A percentile compares a stretch with the other conserved stretches of the same genome.
Conservation (phyloP, 257 asterid genomes). For the Fraxinus cuspidata region DNA sequence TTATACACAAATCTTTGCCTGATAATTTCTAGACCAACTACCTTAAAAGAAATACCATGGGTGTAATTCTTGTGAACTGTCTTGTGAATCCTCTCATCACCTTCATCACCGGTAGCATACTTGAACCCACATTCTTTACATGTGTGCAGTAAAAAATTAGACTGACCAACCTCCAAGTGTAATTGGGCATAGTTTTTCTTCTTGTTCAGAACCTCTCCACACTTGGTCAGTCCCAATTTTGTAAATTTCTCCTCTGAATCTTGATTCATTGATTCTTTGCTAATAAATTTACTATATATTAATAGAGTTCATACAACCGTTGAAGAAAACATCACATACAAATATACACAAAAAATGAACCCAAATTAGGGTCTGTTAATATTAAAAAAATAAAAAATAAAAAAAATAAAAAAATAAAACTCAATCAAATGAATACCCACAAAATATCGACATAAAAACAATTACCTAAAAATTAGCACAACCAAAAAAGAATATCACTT, state of each 20-base stretch:
- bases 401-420: too few relatives aligned
- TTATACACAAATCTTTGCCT: neutral
- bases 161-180: constrained; percentile 74
- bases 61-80: constrained; percentile 77
- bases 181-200: constrained; percentile 73
- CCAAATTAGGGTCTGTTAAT: neutral
- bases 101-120: constrained; percentile 69
- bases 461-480: neutral
- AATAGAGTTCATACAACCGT: neutral
- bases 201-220: constrained; percentile 54
- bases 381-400: too few relatives aligned
- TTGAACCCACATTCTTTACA: constrained; percentile 64
- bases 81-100: constrained; percentile 72
- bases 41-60: constrained; percentile 73
- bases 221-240: constrained; percentile 25
- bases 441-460: too few relatives aligned
- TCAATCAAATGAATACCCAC: neutral
- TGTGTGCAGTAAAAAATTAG: constrained; percentile 63
- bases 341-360: neutral
- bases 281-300: constrained; percentile 18
- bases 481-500: neutral
- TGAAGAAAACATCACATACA: neutral
- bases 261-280: constrained; percentile 24
- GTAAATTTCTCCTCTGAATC: constrained; percentile 29
- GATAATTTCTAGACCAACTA: constrained; percentile 20